Evolutionary conservation across 2,329 filamentous ascomycete genomes (phyloP).

Genomic region (Celoporthe dispersa): DNA sequence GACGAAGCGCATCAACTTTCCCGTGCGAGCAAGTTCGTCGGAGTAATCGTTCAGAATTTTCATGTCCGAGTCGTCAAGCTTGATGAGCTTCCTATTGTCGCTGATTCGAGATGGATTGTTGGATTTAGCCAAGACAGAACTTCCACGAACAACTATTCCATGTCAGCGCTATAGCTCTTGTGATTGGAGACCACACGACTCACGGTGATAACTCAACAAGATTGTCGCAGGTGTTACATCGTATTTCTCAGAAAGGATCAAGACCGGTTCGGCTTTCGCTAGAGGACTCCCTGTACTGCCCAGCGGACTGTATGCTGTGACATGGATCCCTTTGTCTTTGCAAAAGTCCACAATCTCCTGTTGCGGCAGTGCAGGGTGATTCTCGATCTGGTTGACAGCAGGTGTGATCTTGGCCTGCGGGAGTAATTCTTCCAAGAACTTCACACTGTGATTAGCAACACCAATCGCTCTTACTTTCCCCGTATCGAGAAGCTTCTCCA

Average conservation of each 20-base stretch:
- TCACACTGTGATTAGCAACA: slow-evolving; percentile 55
- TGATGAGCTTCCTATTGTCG: slow-evolving; percentile 69
- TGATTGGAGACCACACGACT: slow-evolving; percentile 7
- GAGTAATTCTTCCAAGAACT: slow-evolving; percentile 48
- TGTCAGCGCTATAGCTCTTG: not conserved
- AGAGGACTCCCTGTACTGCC: slow-evolving; percentile 62
- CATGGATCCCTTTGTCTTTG: slow-evolving; percentile 59
- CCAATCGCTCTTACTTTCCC: slow-evolving; percentile 52
- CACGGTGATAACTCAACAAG: slow-evolving; percentile 73
- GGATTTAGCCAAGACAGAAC: slow-evolving; percentile 76
- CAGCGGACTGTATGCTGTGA: slow-evolving; percentile 69
- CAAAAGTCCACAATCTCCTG: slow-evolving; percentile 60
- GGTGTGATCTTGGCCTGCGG: slow-evolving; percentile 59
- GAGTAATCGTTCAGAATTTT: slow-evolving; percentile 60
- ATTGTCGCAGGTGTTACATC: slow-evolving; percentile 64
- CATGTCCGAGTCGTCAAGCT: slow-evolving; percentile 65
- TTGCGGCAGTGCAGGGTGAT: slow-evolving; percentile 70
- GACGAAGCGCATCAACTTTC: slow-evolving; percentile 63
- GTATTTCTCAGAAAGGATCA: slow-evolving; percentile 68
- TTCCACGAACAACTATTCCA: slow-evolving; percentile 64
- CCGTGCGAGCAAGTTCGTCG: slow-evolving; percentile 50
- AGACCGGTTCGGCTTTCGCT: slow-evolving; percentile 63
- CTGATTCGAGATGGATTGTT: slow-evolving; percentile 70
- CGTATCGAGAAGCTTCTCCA: slow-evolving; percentile 44
- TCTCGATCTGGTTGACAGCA: slow-evolving; percentile 71